Conservation (phyloP, 371 early-diverging fungal species). For the Enterocytospora artemiae region DNA sequence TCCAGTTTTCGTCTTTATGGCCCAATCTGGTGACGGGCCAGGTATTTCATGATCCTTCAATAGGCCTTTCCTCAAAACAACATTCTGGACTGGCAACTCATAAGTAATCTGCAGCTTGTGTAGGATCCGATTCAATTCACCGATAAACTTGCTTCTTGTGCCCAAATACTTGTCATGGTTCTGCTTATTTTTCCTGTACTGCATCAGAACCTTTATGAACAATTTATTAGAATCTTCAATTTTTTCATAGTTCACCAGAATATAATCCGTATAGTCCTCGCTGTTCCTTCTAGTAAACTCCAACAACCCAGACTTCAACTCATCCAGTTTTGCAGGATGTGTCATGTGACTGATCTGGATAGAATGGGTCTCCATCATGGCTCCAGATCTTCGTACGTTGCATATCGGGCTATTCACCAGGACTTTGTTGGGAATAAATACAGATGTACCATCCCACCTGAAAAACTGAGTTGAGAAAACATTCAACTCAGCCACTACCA, state of each 20-base stretch:
- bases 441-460: constrained; percentile 57
- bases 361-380: constrained; percentile 52
- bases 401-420: constrained; percentile 48
- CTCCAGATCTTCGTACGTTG: constrained; percentile 56
- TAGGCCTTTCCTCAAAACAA: constrained; percentile 4
- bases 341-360: constrained; percentile 55
- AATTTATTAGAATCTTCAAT: constrained; percentile 57
- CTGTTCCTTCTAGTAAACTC: constrained; percentile 50
- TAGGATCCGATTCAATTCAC: constrained; percentile 48
- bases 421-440: constrained; percentile 55
- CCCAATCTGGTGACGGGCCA: no score
- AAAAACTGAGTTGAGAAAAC: constrained; percentile 58
- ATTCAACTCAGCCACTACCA: constrained; percentile 58
- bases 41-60: no score
- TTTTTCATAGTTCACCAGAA: constrained; percentile 57
- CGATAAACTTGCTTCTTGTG: constrained; percentile 53
- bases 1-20: no score
- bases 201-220: constrained; percentile 55
- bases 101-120: constrained; percentile 51
- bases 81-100: constrained; percentile 47
- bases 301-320: constrained; percentile 44
- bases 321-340: constrained; percentile 41
- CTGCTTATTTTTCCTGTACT: constrained; percentile 57
- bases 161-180: constrained; percentile 57
- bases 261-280: constrained; percentile 53